phyloP scores from a whole-genome alignment of 1,284 basidiomycete genomes.

The Sparassis latifolia region DNA sequence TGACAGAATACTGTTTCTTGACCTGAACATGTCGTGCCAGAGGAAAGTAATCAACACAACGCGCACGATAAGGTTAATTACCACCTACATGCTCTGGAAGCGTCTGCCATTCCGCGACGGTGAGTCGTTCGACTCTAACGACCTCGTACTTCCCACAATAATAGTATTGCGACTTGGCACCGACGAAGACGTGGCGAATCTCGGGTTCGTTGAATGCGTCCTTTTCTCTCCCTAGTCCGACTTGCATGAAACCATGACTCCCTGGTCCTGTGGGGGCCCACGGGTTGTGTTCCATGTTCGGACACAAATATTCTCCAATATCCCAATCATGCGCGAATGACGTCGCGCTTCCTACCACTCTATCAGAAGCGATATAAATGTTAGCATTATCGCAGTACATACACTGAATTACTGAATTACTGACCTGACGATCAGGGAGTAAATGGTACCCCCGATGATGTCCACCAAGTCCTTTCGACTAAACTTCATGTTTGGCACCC shows the following conservation, averaged over 20 bases:
- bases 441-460: constrained; percentile 14
- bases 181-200: constrained; percentile 16
- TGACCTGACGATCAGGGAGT: constrained; percentile 16
- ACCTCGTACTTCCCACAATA: constrained; percentile 18
- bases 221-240: constrained; percentile 16
- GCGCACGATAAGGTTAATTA: too few relatives aligned
- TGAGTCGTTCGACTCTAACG: constrained; percentile 12
- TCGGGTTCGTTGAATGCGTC: constrained; percentile 13
- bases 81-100: constrained; percentile 14
- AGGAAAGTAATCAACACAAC: too few relatives aligned
- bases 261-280: constrained; percentile 18
- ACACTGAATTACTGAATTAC: background rate
- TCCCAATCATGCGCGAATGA: constrained; percentile 10
- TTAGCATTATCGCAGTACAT: background rate
- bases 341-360: constrained; percentile 11
- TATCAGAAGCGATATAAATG: background rate
- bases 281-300: constrained; percentile 19
- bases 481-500: constrained; percentile 9
- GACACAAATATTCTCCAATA: constrained; percentile 15
- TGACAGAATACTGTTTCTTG: constrained; percentile 13
- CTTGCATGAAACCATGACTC: constrained; percentile 18
- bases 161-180: constrained; percentile 10
- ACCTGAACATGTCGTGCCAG: constrained; percentile 7
- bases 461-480: constrained; percentile 13
- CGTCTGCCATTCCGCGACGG: constrained; percentile 15